Evolutionary conservation across 768 basidiomycete genomes (phyloP), one percentile per base, ranked within the genome.

Genomic region (Fistulinella prunicolor): DNA sequence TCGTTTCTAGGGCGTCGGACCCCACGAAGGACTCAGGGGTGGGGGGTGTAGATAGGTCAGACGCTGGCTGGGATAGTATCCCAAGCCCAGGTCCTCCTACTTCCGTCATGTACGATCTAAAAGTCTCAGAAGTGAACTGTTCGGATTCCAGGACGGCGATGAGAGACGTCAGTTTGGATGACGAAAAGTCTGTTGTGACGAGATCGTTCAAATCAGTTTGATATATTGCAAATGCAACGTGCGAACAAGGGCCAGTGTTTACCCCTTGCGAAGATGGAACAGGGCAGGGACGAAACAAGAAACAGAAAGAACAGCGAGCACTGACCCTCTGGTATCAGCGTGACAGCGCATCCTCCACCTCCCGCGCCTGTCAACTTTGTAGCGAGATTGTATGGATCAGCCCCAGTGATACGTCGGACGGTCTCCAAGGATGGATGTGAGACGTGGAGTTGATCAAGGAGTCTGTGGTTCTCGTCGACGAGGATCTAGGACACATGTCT

Each of bases 331-430:
- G 96, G 96, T 43, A 99, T 77, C 29, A 98, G 79, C 12, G 94
- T 95, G 24, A 98, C 92, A 5, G 94, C 86, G 62, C 96, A 98
- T n/a, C 96, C 96, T 21, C 96, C 96, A 34, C 96, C 96, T 24
- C 96, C 96, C 8, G 96, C 95, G 35, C 96, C 96, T 7, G 96
- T 99, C 47, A 99, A 71, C 73, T 97, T 96, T n/a, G 93, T 94
- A 59, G 82, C 83, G 40, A 98, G 73, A 9, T 71, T 70, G 69
- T 85, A 88, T 8, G 84, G 85, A 52, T 72, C 61, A 9, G 76
- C 74, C 9, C 72, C 67, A 0, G 93, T 90, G 55, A 78, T 83
- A n/a, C 74, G 68, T 46, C 83, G 80, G 56, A 97, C 93, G 19
- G 75, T 70, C 67, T 99, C 96, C 48, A 99, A 70, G 2, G 85